phyloP scores from a whole-genome alignment of 163 green algal species.

The Scenedesmus sp. region DNA sequence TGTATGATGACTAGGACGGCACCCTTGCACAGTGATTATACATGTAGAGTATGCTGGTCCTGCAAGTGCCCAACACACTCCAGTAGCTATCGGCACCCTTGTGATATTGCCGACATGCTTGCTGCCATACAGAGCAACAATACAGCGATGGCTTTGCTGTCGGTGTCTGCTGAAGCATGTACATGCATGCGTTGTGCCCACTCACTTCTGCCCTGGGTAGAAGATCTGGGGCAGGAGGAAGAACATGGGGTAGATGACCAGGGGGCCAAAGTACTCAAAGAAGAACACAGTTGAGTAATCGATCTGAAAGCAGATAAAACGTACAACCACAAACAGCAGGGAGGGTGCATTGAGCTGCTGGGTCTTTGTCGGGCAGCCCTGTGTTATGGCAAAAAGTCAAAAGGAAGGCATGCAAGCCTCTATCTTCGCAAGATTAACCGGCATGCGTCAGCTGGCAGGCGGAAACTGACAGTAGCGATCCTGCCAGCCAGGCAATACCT shows the following conservation, averaged over 20 bases:
- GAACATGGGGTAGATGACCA: constrained; percentile 96
- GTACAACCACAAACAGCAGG: neutral
- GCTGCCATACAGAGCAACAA: neutral
- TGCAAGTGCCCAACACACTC: neutral
- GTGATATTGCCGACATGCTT: neutral
- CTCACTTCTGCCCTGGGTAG: constrained; percentile 78
- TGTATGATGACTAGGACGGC: no score
- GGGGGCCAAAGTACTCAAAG: constrained; percentile 97
- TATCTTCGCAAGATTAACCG: no score
- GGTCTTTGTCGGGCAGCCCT: neutral
- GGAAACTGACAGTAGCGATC: neutral
- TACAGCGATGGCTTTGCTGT: neutral
- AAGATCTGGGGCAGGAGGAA: constrained; percentile 88
- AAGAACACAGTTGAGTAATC: constrained; percentile 98
- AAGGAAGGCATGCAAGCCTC: no score
- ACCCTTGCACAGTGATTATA: neutral
- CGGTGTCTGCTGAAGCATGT: neutral
- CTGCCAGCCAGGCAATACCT: neutral
- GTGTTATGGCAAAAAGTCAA: no score
- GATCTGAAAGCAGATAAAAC: constrained; percentile 79
- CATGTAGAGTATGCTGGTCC: neutral
- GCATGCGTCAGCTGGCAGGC: neutral
- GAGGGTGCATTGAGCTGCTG: neutral
- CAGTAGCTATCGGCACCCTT: neutral
- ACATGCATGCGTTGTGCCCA: neutral